These are phyloP conservation scores for Cochlearia excelsa DNA, from an alignment of 345 rosid species.

Conservation along the genomic window DNA sequence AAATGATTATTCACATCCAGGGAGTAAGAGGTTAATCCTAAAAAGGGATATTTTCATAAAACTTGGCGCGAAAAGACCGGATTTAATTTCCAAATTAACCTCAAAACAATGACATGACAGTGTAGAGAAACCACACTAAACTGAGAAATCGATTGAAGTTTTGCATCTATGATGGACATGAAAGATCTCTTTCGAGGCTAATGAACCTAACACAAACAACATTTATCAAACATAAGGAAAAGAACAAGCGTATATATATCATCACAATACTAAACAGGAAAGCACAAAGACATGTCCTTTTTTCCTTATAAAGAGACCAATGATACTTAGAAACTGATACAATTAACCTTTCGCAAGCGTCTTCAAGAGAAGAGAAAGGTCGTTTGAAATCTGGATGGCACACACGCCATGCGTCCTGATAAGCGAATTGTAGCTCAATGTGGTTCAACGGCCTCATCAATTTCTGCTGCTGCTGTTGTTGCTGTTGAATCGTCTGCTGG, in stretches of 20 bases:
- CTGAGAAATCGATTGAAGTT: background rate
- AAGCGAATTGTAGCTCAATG: constrained; percentile 85
- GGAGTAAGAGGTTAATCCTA: background rate
- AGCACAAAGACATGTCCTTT: too few species aligned
- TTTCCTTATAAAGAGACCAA: too few species aligned
- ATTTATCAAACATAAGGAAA: too few species aligned
- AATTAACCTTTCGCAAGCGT: constrained; percentile 90
- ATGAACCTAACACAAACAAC: too few species aligned
- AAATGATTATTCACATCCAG: background rate
- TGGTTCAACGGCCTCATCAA: constrained; percentile 67
- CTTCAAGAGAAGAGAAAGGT: constrained; percentile 87
- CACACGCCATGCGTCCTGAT: constrained; percentile 96
- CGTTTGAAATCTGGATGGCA: constrained; percentile 91
- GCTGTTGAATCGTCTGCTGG: constrained; percentile 36
- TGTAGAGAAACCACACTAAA: constrained; percentile 4
- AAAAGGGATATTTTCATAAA: background rate
- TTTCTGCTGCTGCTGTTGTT: constrained; percentile 57
- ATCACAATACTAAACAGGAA: background rate
- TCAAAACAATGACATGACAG: background rate
- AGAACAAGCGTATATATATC: too few species aligned
- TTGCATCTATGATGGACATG: background rate
- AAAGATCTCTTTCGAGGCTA: background rate
- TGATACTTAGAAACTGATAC: background rate
- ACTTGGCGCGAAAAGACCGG: background rate
- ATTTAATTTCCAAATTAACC: background rate